Evolutionary conservation across 805 yeast species (phyloP).

Genomic region (Alloascoidea africana): DNA sequence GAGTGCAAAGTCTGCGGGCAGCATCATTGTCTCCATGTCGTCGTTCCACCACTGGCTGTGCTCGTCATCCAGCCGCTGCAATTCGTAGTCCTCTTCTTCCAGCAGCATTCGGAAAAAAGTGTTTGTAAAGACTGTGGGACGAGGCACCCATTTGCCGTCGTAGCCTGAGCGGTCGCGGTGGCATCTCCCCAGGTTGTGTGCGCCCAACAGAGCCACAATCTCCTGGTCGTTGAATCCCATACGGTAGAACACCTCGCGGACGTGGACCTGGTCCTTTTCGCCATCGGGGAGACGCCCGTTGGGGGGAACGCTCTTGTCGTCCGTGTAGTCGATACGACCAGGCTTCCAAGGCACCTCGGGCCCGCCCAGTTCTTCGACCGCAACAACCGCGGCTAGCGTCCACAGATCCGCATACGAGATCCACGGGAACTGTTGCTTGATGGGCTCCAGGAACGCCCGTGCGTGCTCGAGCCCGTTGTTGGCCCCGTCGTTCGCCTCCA

Average conservation of each 20-base stretch:
- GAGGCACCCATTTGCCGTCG: slow-evolving; percentile 86
- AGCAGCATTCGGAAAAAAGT: slow-evolving; percentile 39
- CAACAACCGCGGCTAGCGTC: slow-evolving; percentile 57
- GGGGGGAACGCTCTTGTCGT: slow-evolving; percentile 39
- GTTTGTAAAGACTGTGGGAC: slow-evolving; percentile 61
- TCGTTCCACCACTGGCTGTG: slow-evolving; percentile 41
- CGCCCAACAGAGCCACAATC: slow-evolving; percentile 46
- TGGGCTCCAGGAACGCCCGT: slow-evolving; percentile 37
- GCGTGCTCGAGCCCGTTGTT: slow-evolving; percentile 37
- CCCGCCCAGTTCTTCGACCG: slow-evolving; percentile 49
- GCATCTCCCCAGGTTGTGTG: slow-evolving; percentile 49
- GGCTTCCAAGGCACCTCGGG: slow-evolving; percentile 70
- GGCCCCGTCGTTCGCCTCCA: slow-evolving; percentile 28
- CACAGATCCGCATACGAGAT: slow-evolving; percentile 53
- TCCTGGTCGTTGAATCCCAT: slow-evolving; percentile 50
- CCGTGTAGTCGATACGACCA: slow-evolving; percentile 44
- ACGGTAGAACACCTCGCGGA: slow-evolving; percentile 36
- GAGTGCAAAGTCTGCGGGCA: slow-evolving; percentile 66
- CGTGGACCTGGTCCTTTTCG: slow-evolving; percentile 34
- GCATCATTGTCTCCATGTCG: slow-evolving; percentile 67
- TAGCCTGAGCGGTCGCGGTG: slow-evolving; percentile 55
- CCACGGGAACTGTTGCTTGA: slow-evolving; percentile 41
- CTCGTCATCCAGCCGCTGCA: slow-evolving; percentile 29
- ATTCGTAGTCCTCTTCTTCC: slow-evolving; percentile 31
- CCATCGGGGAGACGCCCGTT: slow-evolving; percentile 53